Evolutionary conservation across 2,329 filamentous ascomycete species (phyloP), one percentile per base, ranked within the genome.

Genomic region (Ramularia collo-cygni): DNA sequence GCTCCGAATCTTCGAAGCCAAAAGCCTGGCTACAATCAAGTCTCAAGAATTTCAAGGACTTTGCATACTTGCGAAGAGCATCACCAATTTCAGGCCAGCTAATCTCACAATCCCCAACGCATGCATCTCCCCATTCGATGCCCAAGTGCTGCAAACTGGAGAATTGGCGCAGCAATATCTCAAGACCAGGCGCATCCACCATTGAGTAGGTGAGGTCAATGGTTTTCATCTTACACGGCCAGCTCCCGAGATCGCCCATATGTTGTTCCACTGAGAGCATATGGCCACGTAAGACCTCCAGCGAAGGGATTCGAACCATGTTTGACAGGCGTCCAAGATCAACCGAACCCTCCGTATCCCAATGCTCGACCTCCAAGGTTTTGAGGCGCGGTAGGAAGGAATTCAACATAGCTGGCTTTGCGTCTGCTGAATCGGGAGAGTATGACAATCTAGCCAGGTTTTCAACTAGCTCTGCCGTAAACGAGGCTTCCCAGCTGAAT

Each of bases 101-200:
- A 12, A 43, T 18, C 10, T 28, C 30, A 26, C 35, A 43, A 8
- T 38, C 30, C 26, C 40, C 40, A n/a, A 43, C 36, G 12, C 8
- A 18, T 4, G 35, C 15, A 28, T 29, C 17, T 3, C 40, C 40
- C 29, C 35, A 43, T 10, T 43, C 27, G 12, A 43, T 21, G n/a
- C 26, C 26, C 8, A 43, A 13, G 13, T 13, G 4, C 13, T 43
- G 29, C 18, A 43, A 17, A 1, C 24, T 19, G 8, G 40, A 26
- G n/a, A 35, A 43, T 7, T 14, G 15, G n/a, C 17, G 8, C 18
- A 38, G 26, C 6, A 43, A 10, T 10, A 9, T 10, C 6, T 24
- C 28, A 16, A 43, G n/a, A 12, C 40, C 35, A 16, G 35, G 19
- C 13, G 35, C 40, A 35, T 38, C 35, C 12, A 38, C 13, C 13